Percentiles rank a stretch among this genome's conserved stretches.
phyloP scores from a whole-genome alignment of 2,329 filamentous ascomycete species.

The Cordyceps sp. region DNA sequence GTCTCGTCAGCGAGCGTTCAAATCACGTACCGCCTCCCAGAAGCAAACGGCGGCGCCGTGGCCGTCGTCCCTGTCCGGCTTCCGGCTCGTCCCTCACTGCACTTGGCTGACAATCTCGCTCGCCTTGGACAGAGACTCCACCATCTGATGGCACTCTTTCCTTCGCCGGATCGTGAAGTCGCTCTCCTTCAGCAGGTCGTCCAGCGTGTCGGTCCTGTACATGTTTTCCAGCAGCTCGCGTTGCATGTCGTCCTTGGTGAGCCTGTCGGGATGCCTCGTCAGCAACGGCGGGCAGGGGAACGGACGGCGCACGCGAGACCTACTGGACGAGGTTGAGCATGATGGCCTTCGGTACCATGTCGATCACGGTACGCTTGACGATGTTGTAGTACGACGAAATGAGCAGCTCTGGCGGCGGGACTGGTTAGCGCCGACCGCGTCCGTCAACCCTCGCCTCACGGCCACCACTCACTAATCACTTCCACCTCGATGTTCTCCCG shows the following conservation, averaged over 20 bases:
- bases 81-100: conserved; percentile 27
- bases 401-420: conserved; percentile 52
- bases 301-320: too few relatives aligned
- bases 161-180: conserved; percentile 89
- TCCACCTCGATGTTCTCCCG: conserved; percentile 93
- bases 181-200: conserved; percentile 92
- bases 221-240: conserved; percentile 91
- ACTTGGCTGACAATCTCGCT: conserved; percentile 89
- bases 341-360: conserved; percentile 98
- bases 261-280: conserved; percentile 32
- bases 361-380: conserved; percentile 94
- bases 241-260: conserved; percentile 98
- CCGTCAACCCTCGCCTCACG: neutral
- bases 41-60: neutral
- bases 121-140: conserved; percentile 76
- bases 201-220: conserved; percentile 81
- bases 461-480: conserved; percentile 69
- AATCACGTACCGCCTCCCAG: neutral
- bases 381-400: conserved; percentile 98
- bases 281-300: conserved; percentile 2
- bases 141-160: conserved; percentile 99
- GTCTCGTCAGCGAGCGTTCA: neutral
- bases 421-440: neutral
- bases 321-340: conserved; percentile 95
- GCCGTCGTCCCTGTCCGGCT: neutral